Conservation (phyloP, 2,329 filamentous ascomycete species). For the Calonectria pteridis region DNA sequence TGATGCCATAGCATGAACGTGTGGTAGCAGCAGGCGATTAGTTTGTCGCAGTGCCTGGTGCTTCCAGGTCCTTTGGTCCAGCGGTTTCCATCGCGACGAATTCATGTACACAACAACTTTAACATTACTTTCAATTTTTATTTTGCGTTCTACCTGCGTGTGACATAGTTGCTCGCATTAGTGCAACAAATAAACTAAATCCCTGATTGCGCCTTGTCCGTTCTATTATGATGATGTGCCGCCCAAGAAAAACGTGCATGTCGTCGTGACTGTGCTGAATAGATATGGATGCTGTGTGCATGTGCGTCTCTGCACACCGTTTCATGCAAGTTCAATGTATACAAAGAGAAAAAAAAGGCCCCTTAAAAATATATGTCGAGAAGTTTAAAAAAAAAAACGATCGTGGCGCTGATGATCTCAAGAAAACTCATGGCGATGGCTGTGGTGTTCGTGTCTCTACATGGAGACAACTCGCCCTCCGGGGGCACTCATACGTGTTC, state of each 20-base stretch:
- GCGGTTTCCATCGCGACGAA: background rate
- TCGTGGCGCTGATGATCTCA: background rate
- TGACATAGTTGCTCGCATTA: background rate
- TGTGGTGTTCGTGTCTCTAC: conserved; percentile 46
- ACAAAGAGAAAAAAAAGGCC: conserved; percentile 6
- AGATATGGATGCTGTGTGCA: conserved; percentile 9
- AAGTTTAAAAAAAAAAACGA: conserved; percentile 6
- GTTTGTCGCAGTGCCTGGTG: background rate
- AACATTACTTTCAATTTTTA: background rate
- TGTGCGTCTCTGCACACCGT: conserved; percentile 17
- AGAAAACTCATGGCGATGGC: background rate
- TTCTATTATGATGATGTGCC: conserved; percentile 26
- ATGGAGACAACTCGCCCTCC: conserved; percentile 57
- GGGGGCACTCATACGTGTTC: conserved; percentile 53
- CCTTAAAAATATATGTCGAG: background rate
- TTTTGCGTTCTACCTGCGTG: background rate
- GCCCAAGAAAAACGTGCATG: conserved; percentile 27
- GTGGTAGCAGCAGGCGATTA: background rate
- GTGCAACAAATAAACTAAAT: background rate
- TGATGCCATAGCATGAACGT: background rate
- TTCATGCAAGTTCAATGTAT: conserved; percentile 7
- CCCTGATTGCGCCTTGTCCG: conserved; percentile 19
- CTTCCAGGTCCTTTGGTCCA: background rate
- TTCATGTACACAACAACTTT: background rate
- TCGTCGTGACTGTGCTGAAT: conserved; percentile 27